phyloP scores from a whole-genome alignment of 768 basidiomycete species.

The Hortiboletus flavorubellus region DNA sequence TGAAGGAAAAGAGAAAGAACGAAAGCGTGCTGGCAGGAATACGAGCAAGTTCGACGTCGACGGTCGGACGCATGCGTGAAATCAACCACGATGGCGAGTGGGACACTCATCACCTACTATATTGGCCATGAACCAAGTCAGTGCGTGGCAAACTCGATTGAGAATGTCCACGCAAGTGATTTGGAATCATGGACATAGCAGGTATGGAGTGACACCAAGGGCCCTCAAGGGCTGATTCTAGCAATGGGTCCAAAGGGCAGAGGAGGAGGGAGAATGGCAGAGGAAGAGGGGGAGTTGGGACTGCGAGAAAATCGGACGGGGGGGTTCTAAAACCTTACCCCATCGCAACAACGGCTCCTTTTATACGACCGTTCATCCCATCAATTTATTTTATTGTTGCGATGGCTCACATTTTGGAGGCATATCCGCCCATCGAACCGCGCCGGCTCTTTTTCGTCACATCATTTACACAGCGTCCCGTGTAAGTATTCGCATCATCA shows the following conservation, averaged over 20 bases:
- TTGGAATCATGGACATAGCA: constrained; percentile 41
- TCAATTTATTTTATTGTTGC: constrained; percentile 4
- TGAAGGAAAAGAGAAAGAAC: not conserved
- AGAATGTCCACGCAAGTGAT: constrained; percentile 28
- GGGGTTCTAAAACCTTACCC: not conserved
- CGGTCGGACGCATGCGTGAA: constrained; percentile 3
- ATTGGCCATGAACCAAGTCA: constrained; percentile 59
- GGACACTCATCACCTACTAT: constrained; percentile 45
- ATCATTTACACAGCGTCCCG: constrained; percentile 14
- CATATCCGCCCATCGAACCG: constrained; percentile 5
- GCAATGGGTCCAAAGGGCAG: constrained; percentile 6
- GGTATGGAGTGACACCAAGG: constrained; percentile 29
- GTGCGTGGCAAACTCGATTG: constrained; percentile 32
- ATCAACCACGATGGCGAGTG: constrained; percentile 13
- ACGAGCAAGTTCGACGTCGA: not conserved
- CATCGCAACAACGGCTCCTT: constrained; percentile 8
- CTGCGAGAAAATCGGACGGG: constrained; percentile 20
- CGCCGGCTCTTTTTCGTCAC: constrained; percentile 20
- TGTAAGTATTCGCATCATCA: constrained; percentile 11
- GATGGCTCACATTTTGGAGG: constrained; percentile 5
- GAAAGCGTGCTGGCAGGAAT: not conserved
- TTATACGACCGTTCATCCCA: constrained; percentile 14
- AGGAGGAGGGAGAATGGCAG: too few relatives aligned
- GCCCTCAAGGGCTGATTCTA: constrained; percentile 14
- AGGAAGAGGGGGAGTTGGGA: constrained; percentile 3